These are phyloP conservation scores for Clavispora phyllophila DNA, from an alignment of 805 yeast species.

Conservation along the genomic window DNA sequence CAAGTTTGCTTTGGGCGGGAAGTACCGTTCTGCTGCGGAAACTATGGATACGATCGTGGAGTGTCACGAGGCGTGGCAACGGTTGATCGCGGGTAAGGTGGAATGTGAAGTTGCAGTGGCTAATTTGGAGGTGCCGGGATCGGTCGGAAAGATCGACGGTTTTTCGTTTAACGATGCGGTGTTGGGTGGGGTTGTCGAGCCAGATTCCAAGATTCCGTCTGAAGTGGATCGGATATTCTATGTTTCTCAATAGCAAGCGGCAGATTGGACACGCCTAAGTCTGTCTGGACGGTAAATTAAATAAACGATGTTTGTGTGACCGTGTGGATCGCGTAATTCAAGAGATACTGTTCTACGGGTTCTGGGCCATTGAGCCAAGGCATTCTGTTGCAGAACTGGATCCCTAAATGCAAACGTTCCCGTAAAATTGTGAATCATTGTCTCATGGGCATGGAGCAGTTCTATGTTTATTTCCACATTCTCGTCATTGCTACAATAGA, in stretches of 20 bases:
- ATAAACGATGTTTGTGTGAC: not conserved
- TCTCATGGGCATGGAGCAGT: no score
- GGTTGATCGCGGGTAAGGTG: conserved; percentile 60
- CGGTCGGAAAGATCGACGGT: conserved; percentile 5
- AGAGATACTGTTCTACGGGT: no score
- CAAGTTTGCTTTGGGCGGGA: conserved; percentile 94
- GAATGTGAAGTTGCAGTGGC: conserved; percentile 12
- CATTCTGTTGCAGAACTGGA: no score
- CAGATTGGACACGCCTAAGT: no score
- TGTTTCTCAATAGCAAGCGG: not conserved
- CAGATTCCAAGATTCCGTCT: conserved; percentile 11
- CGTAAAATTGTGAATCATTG: no score
- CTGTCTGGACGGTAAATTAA: no score
- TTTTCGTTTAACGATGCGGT: conserved; percentile 13
- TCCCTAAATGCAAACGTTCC: no score
- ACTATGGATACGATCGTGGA: conserved; percentile 81
- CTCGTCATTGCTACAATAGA: no score
- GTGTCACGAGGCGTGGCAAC: conserved; percentile 81
- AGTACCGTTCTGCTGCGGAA: conserved; percentile 79
- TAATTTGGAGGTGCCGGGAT: conserved; percentile 8
- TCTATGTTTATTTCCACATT: no score
- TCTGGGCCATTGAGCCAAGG: no score
- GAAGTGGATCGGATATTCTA: conserved; percentile 2
- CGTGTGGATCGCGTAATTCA: no score
- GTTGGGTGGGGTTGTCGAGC: conserved; percentile 8